These are phyloP conservation scores for Dalbergia cochinchinensis DNA, from an alignment of 306 rosid genomes.

Conservation along the genomic window DNA sequence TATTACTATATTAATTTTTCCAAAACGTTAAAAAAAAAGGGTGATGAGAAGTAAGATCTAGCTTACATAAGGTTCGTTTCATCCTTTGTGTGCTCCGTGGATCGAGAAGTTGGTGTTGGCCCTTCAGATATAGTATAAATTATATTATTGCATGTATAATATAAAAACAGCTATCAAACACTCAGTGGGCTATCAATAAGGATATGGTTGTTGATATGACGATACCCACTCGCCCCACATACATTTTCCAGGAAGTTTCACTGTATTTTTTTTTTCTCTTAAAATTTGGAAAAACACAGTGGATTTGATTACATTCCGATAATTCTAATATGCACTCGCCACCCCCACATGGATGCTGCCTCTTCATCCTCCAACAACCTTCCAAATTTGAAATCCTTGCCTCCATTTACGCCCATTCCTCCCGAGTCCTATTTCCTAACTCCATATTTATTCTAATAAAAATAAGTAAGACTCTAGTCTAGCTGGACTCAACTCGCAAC, in stretches of 20 bases:
- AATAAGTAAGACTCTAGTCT: not conserved
- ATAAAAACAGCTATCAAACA: slow-evolving; percentile 48
- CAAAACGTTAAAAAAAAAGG: too few relatives aligned
- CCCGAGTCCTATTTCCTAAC: not conserved
- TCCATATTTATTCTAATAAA: not conserved
- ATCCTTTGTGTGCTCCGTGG: not conserved
- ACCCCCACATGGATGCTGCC: slow-evolving; percentile 65
- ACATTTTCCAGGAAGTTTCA: slow-evolving; percentile 45
- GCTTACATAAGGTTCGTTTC: not conserved
- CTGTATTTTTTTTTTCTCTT: slow-evolving; percentile 2
- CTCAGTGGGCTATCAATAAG: slow-evolving; percentile 14
- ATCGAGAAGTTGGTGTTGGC: not conserved
- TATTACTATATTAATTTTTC: not conserved
- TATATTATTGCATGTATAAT: not conserved
- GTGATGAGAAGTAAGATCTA: not conserved
- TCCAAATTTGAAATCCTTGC: slow-evolving; percentile 46
- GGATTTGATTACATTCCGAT: slow-evolving; percentile 43
- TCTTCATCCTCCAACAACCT: slow-evolving; percentile 55
- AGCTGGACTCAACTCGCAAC: not conserved
- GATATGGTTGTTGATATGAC: slow-evolving; percentile 45
- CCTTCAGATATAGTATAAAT: not conserved
- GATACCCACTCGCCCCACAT: slow-evolving; percentile 3
- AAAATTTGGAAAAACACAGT: not conserved
- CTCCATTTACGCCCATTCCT: slow-evolving; percentile 53
- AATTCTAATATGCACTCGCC: not conserved